Evolutionary conservation across 306 rosid genomes (phyloP), one percentile per base, ranked within the genome.

Genomic region (Benincasa hispida): DNA sequence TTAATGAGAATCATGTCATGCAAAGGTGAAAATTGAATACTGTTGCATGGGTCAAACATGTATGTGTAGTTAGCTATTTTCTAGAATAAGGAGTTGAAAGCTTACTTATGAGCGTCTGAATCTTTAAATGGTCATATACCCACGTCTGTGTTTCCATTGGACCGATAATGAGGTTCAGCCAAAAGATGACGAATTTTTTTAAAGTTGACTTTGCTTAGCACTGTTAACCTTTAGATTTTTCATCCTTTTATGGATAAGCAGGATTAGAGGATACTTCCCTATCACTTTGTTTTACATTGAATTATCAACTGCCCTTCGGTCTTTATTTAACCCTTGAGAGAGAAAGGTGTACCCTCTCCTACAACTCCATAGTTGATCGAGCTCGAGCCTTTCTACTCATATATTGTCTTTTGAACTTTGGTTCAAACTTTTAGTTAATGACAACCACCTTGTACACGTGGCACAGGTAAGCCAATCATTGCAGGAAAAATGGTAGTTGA

Each of bases 401-500:
- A 66, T 66, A 11, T 41, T 21, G 18, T 12, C 34, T 18, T 39
- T 39, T 22, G 34, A 67, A 41, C 12, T 19, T 39, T 7, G 19
- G 32, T 22, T 22, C 32, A 4, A 67, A 12, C 53, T 67, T n/a
- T 67, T 13, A 21, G 51, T 14, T 39, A 65, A 41, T 14, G 58
- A 70, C 75, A 70, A 27, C 7, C 5, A 7, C 22, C 39, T 39
- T 70, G 21, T 32, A 45, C 37, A 68, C 19, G 60, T 74, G 74
- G 58, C 53, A 17, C 85, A 93, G 98, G 83, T 78, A 76, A 84
- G 73, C 80, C 82, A 19, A 84, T 93, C 59, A 68, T 89, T 58
- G 96, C 87, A 77, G 98, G 98, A 75, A 90, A 87, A 66, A 57
- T 93, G 74, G 88, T 82, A 75, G 86, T 93, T 47, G 98, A 91